Conservation (phyloP, 164 flowering plant genomes). For the Chloranthus sessilifolius region DNA sequence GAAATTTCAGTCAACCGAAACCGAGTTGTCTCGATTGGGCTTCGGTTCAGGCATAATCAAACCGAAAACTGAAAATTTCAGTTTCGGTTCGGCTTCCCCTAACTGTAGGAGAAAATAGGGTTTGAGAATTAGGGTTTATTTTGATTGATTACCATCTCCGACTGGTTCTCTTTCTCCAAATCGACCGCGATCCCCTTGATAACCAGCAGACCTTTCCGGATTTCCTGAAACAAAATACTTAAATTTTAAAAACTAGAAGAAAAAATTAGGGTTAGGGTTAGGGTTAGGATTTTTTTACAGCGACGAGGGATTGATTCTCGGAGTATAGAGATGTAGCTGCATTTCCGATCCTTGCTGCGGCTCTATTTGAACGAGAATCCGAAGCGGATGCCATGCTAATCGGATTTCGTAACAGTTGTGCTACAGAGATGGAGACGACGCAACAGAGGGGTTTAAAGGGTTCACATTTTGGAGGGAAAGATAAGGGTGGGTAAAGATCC, state of each 20-base stretch:
- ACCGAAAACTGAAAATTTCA: no score
- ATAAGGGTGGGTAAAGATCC: no score
- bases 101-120: no score
- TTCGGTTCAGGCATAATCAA: no score
- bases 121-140: not conserved
- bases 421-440: no score
- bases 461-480: no score
- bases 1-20: no score
- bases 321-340: slow-evolving; percentile 30
- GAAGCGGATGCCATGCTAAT: slow-evolving; percentile 59
- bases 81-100: no score
- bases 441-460: no score
- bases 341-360: slow-evolving; percentile 25
- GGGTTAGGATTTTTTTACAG: slow-evolving; percentile 27
- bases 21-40: no score
- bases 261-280: not conserved
- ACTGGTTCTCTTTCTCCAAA: slow-evolving; percentile 53
- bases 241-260: not conserved
- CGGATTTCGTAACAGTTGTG: no score
- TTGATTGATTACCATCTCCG: slow-evolving; percentile 23
- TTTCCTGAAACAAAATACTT: slow-evolving; percentile 43
- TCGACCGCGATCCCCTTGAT: slow-evolving; percentile 65
- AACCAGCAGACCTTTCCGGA: slow-evolving; percentile 35
- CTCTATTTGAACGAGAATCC: slow-evolving; percentile 23
- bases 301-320: slow-evolving; percentile 48